Evolutionary conservation across 352 stramenopile species (phyloP), one percentile per base, ranked within the genome.

Genomic region (Phytophthora ohioensis): DNA sequence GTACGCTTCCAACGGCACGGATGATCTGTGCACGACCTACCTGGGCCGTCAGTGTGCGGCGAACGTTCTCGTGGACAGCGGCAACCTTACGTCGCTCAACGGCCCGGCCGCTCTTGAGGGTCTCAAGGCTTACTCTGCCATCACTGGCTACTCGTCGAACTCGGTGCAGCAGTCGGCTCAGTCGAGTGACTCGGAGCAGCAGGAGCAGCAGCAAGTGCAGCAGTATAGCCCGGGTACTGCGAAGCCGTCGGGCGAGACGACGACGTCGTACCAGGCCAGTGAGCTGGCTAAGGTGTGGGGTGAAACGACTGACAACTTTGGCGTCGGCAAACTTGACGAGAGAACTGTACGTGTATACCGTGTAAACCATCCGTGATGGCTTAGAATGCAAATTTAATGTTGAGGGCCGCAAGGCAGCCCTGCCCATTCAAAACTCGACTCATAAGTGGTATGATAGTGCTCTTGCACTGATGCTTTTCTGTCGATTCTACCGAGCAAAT

Each of bases 51-150:
- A 21, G 11, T 82, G 75, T 48, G 39, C 57, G 10, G n/a, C 62
- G 1, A 79, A 83, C 41, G 57, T 61, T 45, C 46, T 81, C 1
- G 67, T 68, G n/a, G 61, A 38, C 43, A 77, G 66, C n/a, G 71
- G 75, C 27, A 75, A 64, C 49, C 64, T 75, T 31, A 67, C 62
- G 35, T 71, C 68, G n/a, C 56, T 45, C 12, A 57, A 71, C 30
- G 61, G 45, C 10, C 34, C 43, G 21, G 32, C 46, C 11, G 63
- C 56, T 32, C 67, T 75, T 17, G 55, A 66, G 61, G 38, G 38
- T 4, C 34, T 64, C 13, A 69, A 73, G 59, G 34, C 21, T 8
- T 41, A 61, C 10, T 3, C 64, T 27, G 35, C 35, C 13, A 67
- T 72, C 41, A 41, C 57, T 12, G 34, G 57, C 7, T 72, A 67